Conservation (phyloP, 495 filamentous ascomycete genomes). For the Penicillium goetzii region DNA sequence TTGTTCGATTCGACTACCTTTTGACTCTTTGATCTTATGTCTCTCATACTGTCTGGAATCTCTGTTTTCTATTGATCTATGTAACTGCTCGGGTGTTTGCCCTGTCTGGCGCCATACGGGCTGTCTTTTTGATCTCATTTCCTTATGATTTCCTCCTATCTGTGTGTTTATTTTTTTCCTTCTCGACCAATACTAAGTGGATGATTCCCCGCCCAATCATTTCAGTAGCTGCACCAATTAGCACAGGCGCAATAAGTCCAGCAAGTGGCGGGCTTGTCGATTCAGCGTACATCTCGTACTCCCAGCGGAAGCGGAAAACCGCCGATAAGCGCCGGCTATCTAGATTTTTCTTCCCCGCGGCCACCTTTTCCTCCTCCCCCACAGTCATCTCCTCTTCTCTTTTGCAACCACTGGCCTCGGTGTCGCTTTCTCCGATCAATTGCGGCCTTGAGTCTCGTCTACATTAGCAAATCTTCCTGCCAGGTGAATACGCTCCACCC, state of each 20-base stretch:
- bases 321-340: slow-evolving; percentile 24
- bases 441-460: neutral
- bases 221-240: slow-evolving; percentile 4
- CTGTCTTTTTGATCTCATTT: slow-evolving; percentile 32
- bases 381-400: slow-evolving; percentile 6
- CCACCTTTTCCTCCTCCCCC: slow-evolving; percentile 14
- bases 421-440: neutral
- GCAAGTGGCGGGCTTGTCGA: neutral
- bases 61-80: slow-evolving; percentile 19
- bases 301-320: slow-evolving; percentile 24
- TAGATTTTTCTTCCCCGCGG: slow-evolving; percentile 30
- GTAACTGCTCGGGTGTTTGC: slow-evolving; percentile 20
- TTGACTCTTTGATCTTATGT: slow-evolving; percentile 1
- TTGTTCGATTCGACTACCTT: slow-evolving; percentile 7
- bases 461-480: neutral
- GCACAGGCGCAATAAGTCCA: slow-evolving; percentile 2
- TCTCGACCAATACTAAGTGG: slow-evolving; percentile 24
- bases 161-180: slow-evolving; percentile 30
- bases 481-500: slow-evolving; percentile 9
- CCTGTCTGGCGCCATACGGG: slow-evolving; percentile 16
- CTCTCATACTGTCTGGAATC: slow-evolving; percentile 5
- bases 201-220: slow-evolving; percentile 28
- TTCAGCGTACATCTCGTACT: slow-evolving; percentile 6
- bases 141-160: slow-evolving; percentile 16
- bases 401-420: slow-evolving; percentile 1